These are phyloP conservation scores for Colletotrichum spaethianum DNA, from an alignment of 2,329 filamentous ascomycete genomes.

Conservation along the genomic window DNA sequence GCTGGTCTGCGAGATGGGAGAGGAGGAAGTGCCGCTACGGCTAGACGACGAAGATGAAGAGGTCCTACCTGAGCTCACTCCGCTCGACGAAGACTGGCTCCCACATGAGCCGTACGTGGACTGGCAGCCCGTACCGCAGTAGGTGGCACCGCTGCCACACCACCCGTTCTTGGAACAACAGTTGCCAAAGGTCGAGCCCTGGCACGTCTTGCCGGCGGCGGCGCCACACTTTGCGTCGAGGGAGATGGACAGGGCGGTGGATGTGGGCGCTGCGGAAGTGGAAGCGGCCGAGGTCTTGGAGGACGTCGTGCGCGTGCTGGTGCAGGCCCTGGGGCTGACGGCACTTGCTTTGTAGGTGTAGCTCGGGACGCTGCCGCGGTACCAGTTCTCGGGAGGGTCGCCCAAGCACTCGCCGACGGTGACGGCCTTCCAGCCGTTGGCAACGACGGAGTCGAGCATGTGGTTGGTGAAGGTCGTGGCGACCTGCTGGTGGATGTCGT, in stretches of 20 bases:
- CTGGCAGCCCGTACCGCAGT: conserved; percentile 43
- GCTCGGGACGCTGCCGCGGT: conserved; percentile 50
- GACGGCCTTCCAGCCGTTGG: conserved; percentile 52
- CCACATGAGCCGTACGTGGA: conserved; percentile 41
- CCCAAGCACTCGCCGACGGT: conserved; percentile 63
- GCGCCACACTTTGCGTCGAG: conserved; percentile 53
- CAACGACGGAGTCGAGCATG: conserved; percentile 38
- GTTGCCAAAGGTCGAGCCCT: conserved; percentile 51
- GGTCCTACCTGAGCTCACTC: conserved; percentile 8
- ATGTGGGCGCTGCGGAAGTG: conserved; percentile 39
- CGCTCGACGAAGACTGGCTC: background rate
- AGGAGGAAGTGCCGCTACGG: conserved; percentile 1
- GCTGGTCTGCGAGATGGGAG: background rate
- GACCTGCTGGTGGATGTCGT: conserved; percentile 61
- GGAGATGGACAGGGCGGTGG: conserved; percentile 46
- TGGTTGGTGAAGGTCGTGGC: conserved; percentile 59
- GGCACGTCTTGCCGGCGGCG: conserved; percentile 50
- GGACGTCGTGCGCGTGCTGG: conserved; percentile 31
- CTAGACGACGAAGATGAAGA: conserved; percentile 9
- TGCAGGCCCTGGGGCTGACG: conserved; percentile 17
- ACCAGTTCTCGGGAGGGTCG: conserved; percentile 62
- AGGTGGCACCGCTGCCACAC: conserved; percentile 49
- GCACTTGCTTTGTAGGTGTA: conserved; percentile 43
- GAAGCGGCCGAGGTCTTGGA: conserved; percentile 29
- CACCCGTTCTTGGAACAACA: conserved; percentile 59